A percentile compares a stretch with the other conserved stretches of the same genome.
Conservation (phyloP, 2,329 filamentous ascomycete species). For the Talaromyces verruculosus region DNA sequence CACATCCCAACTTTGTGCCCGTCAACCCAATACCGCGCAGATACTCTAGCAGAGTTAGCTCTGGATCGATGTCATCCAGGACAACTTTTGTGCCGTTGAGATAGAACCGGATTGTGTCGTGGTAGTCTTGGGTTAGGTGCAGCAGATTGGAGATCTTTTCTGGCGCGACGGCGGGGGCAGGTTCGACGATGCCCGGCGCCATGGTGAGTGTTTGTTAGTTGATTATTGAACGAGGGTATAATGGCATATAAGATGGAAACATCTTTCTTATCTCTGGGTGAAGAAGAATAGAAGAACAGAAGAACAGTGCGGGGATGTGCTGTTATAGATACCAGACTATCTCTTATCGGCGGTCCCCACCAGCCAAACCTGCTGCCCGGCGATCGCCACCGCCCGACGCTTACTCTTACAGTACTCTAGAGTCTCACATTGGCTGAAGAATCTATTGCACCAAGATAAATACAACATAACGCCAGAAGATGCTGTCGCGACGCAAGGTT, state of each 20-base stretch:
- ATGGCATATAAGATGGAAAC: background rate
- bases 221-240: background rate
- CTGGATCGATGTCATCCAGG: constrained; percentile 83
- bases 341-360: constrained; percentile 15
- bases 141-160: constrained; percentile 52
- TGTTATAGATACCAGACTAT: background rate
- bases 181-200: constrained; percentile 58
- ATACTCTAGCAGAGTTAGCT: constrained; percentile 89
- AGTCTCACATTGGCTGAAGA: background rate
- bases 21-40: constrained; percentile 88
- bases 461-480: constrained; percentile 11
- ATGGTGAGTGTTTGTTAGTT: constrained; percentile 38
- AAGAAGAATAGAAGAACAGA: background rate
- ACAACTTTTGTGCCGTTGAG: constrained; percentile 90
- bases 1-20: constrained; percentile 93
- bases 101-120: constrained; percentile 88
- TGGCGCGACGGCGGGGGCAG: constrained; percentile 45
- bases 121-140: constrained; percentile 71
- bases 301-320: background rate
- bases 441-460: background rate
- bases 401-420: background rate
- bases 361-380: constrained; percentile 11
- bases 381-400: constrained; percentile 26
- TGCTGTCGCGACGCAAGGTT: constrained; percentile 9
- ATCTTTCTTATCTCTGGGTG: background rate